A percentile compares a stretch with the other conserved stretches of the same genome.
These are phyloP conservation scores for Cucurbita pepo DNA, from an alignment of 306 rosid species.

Conservation along the genomic window DNA sequence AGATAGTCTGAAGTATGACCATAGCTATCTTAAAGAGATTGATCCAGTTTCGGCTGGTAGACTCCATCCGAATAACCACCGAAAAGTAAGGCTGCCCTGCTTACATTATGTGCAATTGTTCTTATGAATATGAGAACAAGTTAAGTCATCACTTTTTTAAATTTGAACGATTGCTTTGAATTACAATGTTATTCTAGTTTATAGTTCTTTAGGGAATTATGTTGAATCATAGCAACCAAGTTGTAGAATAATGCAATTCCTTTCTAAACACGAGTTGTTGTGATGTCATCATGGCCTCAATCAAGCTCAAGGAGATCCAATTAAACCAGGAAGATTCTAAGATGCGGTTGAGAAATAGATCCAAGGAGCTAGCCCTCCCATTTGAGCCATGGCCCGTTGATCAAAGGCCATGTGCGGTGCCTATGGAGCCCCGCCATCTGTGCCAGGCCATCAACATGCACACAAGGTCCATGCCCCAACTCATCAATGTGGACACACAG, in stretches of 20 bases:
- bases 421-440: background rate
- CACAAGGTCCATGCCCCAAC: too few species aligned
- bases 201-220: background rate
- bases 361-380: background rate
- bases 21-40: conserved; percentile 48
- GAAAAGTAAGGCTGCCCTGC: conserved; percentile 38
- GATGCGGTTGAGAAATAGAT: background rate
- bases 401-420: background rate
- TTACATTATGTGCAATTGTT: conserved; percentile 1
- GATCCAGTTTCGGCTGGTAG: conserved; percentile 86
- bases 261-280: background rate
- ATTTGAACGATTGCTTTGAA: background rate
- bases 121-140: background rate
- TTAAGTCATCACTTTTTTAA: background rate
- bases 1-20: conserved; percentile 20
- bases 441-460: too few species aligned
- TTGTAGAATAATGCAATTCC: background rate
- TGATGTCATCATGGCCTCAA: background rate
- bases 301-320: background rate
- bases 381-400: background rate
- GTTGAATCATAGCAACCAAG: background rate
- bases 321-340: background rate
- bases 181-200: background rate
- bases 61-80: conserved; percentile 77
- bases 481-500: too few species aligned